phyloP scores from a whole-genome alignment of 768 basidiomycete species.

The Saitozyma podzolica region DNA sequence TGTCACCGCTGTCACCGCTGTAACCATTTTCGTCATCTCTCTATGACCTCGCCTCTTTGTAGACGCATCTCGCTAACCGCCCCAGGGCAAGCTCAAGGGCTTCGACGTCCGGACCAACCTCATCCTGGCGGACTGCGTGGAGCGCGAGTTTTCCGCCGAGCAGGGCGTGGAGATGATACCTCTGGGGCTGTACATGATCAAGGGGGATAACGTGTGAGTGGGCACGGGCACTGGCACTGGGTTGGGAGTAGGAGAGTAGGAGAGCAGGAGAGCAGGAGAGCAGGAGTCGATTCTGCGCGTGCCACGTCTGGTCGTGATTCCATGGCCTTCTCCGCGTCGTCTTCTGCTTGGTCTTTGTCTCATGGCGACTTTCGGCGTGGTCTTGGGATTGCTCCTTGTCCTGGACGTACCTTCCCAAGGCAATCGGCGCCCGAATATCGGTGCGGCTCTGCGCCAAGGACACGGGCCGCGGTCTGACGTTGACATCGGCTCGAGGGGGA shows the following conservation, averaged over 20 bases:
- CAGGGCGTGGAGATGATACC: conserved; percentile 93
- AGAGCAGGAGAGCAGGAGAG: no score
- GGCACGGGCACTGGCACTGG: background rate
- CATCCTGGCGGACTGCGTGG: conserved; percentile 88
- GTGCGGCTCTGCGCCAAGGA: no score
- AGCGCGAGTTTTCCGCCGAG: conserved; percentile 86
- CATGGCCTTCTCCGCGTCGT: no score
- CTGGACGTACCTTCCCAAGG: no score
- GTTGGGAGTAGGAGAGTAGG: background rate
- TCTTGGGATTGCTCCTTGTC: no score
- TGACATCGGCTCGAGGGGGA: no score
- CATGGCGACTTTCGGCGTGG: no score
- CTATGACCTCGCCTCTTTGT: no score
- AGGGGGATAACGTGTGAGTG: conserved; percentile 96
- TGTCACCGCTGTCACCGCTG: background rate
- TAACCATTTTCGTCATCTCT: no score
- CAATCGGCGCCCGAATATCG: no score
- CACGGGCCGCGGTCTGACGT: no score
- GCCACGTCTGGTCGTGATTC: background rate
- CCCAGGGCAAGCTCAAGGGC: conserved; percentile 82
- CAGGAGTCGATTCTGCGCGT: background rate
- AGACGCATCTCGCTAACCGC: conserved; percentile 3
- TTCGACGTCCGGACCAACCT: conserved; percentile 96
- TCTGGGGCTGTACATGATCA: conserved; percentile 92
- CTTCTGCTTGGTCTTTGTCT: no score